These are phyloP conservation scores for Pistacia atlantica DNA, from an alignment of 345 rosid genomes.

Conservation along the genomic window DNA sequence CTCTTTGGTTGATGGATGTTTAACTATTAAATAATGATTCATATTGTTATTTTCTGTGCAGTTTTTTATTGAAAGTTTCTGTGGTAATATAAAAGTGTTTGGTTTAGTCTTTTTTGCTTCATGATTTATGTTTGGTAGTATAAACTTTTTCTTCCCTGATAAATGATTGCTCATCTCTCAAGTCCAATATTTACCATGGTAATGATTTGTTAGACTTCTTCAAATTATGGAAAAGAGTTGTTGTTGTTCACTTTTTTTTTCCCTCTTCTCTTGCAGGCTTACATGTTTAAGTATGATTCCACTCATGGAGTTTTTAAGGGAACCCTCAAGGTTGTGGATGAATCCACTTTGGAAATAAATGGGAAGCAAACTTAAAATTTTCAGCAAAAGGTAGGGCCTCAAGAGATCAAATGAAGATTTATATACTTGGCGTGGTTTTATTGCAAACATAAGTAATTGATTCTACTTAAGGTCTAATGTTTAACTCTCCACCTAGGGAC, in stretches of 20 bases:
- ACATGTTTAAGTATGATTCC: conserved; percentile 97
- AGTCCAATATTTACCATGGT: neutral
- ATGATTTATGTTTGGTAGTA: too few relatives aligned
- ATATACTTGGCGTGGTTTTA: too few relatives aligned
- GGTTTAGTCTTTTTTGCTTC: too few relatives aligned
- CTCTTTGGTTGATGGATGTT: neutral
- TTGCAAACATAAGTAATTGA: too few relatives aligned
- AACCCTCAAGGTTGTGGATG: conserved; percentile 71
- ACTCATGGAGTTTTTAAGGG: conserved; percentile 91
- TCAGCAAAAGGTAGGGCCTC: conserved; percentile 65
- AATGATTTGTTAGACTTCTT: neutral
- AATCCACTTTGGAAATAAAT: conserved; percentile 85
- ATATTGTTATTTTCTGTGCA: neutral
- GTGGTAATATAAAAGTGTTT: neutral
- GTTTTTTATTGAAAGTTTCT: neutral
- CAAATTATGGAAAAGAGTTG: neutral
- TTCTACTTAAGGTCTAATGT: too few relatives aligned
- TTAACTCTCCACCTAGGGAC: too few relatives aligned
- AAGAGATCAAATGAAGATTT: conserved; percentile 1
- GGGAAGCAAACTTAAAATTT: conserved; percentile 78
- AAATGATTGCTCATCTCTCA: neutral
- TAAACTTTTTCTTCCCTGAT: neutral
- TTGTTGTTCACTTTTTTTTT: conserved; percentile 3
- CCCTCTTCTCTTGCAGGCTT: conserved; percentile 59
- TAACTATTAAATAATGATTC: neutral